Base-by-base conservation (phyloP, 2,329 filamentous ascomycete species). In the Chrysoporthe deuterocubensis region DNA sequence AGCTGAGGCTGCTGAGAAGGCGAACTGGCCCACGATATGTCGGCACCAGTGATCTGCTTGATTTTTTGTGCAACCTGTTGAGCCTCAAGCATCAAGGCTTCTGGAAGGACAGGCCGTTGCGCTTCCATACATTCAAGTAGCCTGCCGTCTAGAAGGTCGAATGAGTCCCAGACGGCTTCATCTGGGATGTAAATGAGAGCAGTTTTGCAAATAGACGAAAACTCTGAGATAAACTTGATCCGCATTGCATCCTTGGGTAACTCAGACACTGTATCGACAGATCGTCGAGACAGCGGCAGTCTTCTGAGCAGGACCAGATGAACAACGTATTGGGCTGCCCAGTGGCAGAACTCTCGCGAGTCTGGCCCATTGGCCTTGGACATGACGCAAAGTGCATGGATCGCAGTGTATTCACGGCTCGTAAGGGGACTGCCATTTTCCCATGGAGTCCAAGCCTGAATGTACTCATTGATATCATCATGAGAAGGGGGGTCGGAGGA, bases 271-370 rank as follows among this genome's bases (percentile, higher is more conserved):
- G 37, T 14, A 8, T 32, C 32, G 14, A 73, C 72, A 5, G 72
- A 70, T 42, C 76, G 72, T 40, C 74, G 69, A 1, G 71, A 67
- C 11, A 78, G 72, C 37, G 66, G 52, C 48, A 73, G 34, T 71
- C 61, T 71, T 50, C 70, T 71, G n/a, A 78, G 67, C 6, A 73
- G 42, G 4, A 70, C 73, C 1, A 77, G 67, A 34, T 77, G 76
- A 14, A 74, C 32, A 7, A 77, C 40, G 26, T 75, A 73, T 4
- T 72, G 71, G 1, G 70, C 69, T 21, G 65, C 69, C 56, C 66
- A 69, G 40, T 14, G 26, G 62, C 43, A 44, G 16, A 67, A 65
- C 8, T 65, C 56, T 34, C 65, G 70, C 21, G 61, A 65, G 14
- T 59, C 70, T 26, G 44, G 44, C 4, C 69, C 48, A 9, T 60